Conservation (phyloP, 129 eudicot species). For the Silybum marianum region DNA sequence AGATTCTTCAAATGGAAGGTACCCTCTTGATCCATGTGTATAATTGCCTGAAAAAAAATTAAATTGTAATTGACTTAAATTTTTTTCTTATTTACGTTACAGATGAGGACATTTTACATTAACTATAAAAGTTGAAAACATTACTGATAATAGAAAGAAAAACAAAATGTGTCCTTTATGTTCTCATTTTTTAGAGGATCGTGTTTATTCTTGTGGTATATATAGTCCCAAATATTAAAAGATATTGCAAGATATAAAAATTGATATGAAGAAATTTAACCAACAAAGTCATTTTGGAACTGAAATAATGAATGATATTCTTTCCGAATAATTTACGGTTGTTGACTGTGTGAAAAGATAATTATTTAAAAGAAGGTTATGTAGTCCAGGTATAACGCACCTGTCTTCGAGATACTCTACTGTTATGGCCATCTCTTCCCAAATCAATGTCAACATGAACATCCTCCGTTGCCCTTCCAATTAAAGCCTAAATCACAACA, state of each 20-base stretch:
- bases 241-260: not conserved
- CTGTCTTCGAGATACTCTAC: conserved; percentile 75
- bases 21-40: conserved; percentile 54
- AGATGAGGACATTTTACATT: too few relatives aligned
- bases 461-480: conserved; percentile 72
- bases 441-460: conserved; percentile 65
- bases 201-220: not conserved
- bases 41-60: conserved; percentile 44
- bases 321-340: not conserved
- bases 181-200: not conserved
- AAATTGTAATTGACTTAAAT: too few relatives aligned
- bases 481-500: conserved; percentile 49
- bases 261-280: too few relatives aligned
- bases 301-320: not conserved
- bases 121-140: not conserved
- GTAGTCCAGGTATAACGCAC: conserved; percentile 28
- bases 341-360: too few relatives aligned
- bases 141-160: not conserved
- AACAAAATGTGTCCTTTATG: not conserved
- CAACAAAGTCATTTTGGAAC: too few relatives aligned
- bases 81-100: too few relatives aligned
- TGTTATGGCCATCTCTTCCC: conserved; percentile 58
- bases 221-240: not conserved
- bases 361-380: too few relatives aligned
- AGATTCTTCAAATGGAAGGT: conserved; percentile 54